phyloP scores from a whole-genome alignment of 2,329 filamentous ascomycete genomes.

The Tolypocladium tundrense region DNA sequence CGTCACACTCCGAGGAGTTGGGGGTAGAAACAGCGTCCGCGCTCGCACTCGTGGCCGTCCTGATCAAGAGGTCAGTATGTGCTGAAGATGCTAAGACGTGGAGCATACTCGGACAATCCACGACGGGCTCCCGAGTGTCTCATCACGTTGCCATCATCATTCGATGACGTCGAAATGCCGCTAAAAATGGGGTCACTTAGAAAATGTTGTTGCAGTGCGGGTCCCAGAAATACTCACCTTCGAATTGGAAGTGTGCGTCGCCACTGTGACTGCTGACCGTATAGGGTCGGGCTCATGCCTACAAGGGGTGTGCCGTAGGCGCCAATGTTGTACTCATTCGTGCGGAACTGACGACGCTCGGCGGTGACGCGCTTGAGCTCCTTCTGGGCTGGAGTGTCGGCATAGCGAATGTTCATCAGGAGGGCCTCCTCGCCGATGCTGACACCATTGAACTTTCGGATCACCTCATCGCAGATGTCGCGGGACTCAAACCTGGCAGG shows the following conservation, averaged over 20 bases:
- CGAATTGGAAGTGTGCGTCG: conserved; percentile 20
- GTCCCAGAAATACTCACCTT: conserved; percentile 14
- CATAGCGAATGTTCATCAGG: conserved; percentile 88
- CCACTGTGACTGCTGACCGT: conserved; percentile 26
- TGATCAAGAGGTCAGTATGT: conserved; percentile 23
- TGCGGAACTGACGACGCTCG: conserved; percentile 88
- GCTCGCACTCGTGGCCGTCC: conserved; percentile 29
- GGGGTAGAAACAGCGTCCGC: conserved; percentile 28
- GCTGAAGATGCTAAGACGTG: conserved; percentile 11
- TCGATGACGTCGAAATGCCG: conserved; percentile 17
- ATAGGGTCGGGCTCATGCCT: conserved; percentile 34
- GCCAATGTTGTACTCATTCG: conserved; percentile 83
- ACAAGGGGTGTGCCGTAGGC: conserved; percentile 56
- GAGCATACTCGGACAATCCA: conserved; percentile 26
- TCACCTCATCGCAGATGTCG: conserved; percentile 82
- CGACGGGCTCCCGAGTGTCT: conserved; percentile 20
- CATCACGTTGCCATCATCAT: conserved; percentile 15
- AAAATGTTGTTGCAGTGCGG: neutral
- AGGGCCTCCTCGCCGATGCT: conserved; percentile 67
- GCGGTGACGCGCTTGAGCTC: conserved; percentile 92
- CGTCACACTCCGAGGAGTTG: conserved; percentile 38
- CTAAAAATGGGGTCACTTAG: conserved; percentile 5
- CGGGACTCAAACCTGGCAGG: conserved; percentile 72
- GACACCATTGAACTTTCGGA: conserved; percentile 75
- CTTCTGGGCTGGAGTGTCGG: conserved; percentile 94